These are phyloP conservation scores for Ehretia macrophylla DNA, from an alignment of 257 asterid genomes.

Conservation along the genomic window DNA sequence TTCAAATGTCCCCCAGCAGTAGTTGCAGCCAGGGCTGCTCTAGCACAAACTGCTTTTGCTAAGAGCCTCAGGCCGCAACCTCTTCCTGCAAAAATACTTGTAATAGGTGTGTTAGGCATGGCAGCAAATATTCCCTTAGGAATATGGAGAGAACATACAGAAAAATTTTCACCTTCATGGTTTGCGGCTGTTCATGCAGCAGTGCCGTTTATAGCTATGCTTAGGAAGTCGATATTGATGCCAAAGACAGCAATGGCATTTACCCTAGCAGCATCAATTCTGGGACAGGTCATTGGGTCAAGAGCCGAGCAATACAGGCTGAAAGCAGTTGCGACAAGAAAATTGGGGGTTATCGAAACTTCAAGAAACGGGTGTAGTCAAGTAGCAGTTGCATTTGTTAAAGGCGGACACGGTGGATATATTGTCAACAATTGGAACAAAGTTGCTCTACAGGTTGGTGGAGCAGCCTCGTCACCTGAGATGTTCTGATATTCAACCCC, in stretches of 20 bases:
- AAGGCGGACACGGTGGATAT: slow-evolving; percentile 28
- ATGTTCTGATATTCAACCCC: slow-evolving; percentile 14
- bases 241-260: slow-evolving; percentile 94
- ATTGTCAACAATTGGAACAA: slow-evolving; percentile 31
- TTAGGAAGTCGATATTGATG: slow-evolving; percentile 81
- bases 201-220: slow-evolving; percentile 86
- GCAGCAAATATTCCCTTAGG: slow-evolving; percentile 89
- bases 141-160: slow-evolving; percentile 90
- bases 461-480: slow-evolving; percentile 15
- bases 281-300: slow-evolving; percentile 90
- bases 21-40: slow-evolving; percentile 76
- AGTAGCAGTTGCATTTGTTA: slow-evolving; percentile 7
- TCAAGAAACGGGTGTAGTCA: slow-evolving; percentile 9
- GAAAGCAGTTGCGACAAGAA: slow-evolving; percentile 39
- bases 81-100: slow-evolving; percentile 70
- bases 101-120: slow-evolving; percentile 73
- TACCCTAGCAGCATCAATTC: slow-evolving; percentile 81
- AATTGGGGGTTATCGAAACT: slow-evolving; percentile 11
- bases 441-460: slow-evolving; percentile 18
- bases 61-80: slow-evolving; percentile 87
- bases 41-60: slow-evolving; percentile 78
- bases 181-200: slow-evolving; percentile 93
- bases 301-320: slow-evolving; percentile 83
- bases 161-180: slow-evolving; percentile 85
- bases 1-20: slow-evolving; percentile 73